These are phyloP conservation scores for Emmonsiellopsis sp. DNA, from an alignment of 2,329 filamentous ascomycete species.

Conservation along the genomic window DNA sequence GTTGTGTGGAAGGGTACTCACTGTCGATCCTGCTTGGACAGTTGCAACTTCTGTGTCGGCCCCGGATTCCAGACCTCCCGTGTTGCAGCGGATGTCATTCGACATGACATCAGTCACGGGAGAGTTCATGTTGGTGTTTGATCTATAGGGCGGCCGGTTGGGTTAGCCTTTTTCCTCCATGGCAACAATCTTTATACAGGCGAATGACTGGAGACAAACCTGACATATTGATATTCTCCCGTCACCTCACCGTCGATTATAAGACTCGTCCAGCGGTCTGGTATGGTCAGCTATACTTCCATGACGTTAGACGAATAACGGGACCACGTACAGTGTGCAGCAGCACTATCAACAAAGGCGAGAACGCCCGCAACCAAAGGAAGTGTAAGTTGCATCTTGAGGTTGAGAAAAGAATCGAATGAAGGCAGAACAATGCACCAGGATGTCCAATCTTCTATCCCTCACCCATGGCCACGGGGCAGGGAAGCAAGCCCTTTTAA, in stretches of 20 bases:
- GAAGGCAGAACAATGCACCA: too few species aligned
- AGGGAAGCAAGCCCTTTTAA: too few species aligned
- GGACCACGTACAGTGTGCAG: not conserved
- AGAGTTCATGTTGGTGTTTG: constrained; percentile 3
- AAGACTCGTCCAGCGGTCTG: constrained; percentile 1
- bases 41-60: not conserved
- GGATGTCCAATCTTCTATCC: too few species aligned
- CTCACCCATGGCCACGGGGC: too few species aligned
- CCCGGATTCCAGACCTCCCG: not conserved
- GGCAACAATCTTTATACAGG: too few species aligned
- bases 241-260: not conserved
- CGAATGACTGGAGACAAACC: not conserved
- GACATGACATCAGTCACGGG: constrained; percentile 4
- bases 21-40: not conserved
- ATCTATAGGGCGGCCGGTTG: not conserved
- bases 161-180: not conserved
- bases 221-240: constrained; percentile 1
- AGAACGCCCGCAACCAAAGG: constrained; percentile 4
- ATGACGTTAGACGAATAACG: not conserved
- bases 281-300: not conserved
- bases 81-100: constrained; percentile 2
- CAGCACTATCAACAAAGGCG: constrained; percentile 2
- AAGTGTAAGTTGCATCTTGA: constrained; percentile 7
- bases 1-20: too few species aligned
- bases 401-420: too few species aligned